phyloP scores from a whole-genome alignment of 495 filamentous ascomycete species.

The Penicillium bialowiezense region DNA sequence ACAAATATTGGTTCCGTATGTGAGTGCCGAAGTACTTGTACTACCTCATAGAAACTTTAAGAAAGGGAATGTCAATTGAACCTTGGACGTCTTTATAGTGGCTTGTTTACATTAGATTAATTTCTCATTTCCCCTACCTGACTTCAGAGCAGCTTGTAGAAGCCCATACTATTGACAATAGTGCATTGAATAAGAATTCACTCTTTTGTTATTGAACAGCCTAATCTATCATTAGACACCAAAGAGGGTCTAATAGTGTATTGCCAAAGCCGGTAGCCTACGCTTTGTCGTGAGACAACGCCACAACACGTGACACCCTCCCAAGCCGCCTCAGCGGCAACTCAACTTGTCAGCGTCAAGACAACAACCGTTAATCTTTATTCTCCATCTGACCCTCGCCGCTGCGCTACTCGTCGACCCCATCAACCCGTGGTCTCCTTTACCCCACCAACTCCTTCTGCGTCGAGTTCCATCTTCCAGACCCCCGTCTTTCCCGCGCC shows the following conservation, averaged over 20 bases:
- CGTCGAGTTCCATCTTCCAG: constrained; percentile 1
- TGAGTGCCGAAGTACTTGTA: too few relatives aligned
- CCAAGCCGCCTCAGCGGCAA: constrained; percentile 29
- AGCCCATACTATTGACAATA: too few relatives aligned
- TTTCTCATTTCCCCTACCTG: neutral
- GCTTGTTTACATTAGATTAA: constrained; percentile 14
- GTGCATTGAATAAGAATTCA: too few relatives aligned
- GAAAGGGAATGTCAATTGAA: too few relatives aligned
- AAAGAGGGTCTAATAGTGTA: neutral
- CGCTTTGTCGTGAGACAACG: constrained; percentile 18
- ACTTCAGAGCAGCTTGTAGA: too few relatives aligned
- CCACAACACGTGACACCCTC: constrained; percentile 24
- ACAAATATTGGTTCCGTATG: too few relatives aligned
- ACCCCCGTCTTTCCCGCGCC: neutral
- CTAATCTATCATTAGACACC: too few relatives aligned
- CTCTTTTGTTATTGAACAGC: too few relatives aligned
- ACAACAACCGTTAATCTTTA: constrained; percentile 18
- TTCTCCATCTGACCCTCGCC: constrained; percentile 10
- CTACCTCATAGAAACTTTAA: too few relatives aligned
- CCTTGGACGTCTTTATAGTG: too few relatives aligned
- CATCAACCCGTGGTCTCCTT: constrained; percentile 2
- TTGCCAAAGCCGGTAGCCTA: neutral
- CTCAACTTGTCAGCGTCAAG: constrained; percentile 39
- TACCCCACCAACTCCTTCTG: neutral
- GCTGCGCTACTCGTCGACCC: constrained; percentile 7